Percentiles rank a stretch among this genome's conserved stretches.
Conservation (phyloP, 2,329 filamentous ascomycete genomes). For the Arthrobotrys sinensis region DNA sequence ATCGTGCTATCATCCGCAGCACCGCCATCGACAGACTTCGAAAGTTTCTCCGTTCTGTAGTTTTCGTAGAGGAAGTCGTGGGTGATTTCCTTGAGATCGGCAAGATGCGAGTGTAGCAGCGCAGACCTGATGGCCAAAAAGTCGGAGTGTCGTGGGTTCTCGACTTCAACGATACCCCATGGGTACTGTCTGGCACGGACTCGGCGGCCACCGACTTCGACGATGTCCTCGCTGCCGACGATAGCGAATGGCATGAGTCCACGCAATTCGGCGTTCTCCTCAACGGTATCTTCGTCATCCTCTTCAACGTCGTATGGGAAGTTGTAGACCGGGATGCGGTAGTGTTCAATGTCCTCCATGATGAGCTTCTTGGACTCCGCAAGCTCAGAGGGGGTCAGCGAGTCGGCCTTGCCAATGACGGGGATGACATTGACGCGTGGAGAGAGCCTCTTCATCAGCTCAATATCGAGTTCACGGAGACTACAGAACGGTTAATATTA, state of each 20-base stretch:
- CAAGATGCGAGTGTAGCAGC: slow-evolving; percentile 95
- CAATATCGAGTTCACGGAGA: slow-evolving; percentile 98
- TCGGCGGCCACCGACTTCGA: slow-evolving; percentile 93
- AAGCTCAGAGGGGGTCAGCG: slow-evolving; percentile 93
- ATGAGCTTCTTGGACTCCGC: slow-evolving; percentile 99
- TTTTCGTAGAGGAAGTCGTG: slow-evolving; percentile 99
- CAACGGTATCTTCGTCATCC: slow-evolving; percentile 98
- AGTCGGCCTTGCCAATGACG: slow-evolving; percentile 98
- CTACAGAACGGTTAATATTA: slow-evolving; percentile 69
- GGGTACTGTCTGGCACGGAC: slow-evolving; percentile 97
- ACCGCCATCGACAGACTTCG: slow-evolving; percentile 97
- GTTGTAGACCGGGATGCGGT: slow-evolving; percentile 99
- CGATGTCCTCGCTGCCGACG: slow-evolving; percentile 93
- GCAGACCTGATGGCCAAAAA: slow-evolving; percentile 98
- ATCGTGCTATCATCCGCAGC: slow-evolving; percentile 88
- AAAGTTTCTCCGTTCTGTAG: slow-evolving; percentile 99
- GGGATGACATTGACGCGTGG: slow-evolving; percentile 99
- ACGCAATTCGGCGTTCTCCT: slow-evolving; percentile 97
- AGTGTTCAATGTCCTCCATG: slow-evolving; percentile 99
- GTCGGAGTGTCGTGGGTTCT: slow-evolving; percentile 98
- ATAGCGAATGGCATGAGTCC: slow-evolving; percentile 99
- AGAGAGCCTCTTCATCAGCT: slow-evolving; percentile 99
- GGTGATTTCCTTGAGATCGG: slow-evolving; percentile 98
- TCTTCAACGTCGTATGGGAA: slow-evolving; percentile 99
- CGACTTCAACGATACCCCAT: slow-evolving; percentile 98